Percentiles rank a stretch among this genome's conserved stretches.
These are phyloP conservation scores for Coemansia sp. DNA, from an alignment of 192 early-diverging fungal species.

Conservation along the genomic window DNA sequence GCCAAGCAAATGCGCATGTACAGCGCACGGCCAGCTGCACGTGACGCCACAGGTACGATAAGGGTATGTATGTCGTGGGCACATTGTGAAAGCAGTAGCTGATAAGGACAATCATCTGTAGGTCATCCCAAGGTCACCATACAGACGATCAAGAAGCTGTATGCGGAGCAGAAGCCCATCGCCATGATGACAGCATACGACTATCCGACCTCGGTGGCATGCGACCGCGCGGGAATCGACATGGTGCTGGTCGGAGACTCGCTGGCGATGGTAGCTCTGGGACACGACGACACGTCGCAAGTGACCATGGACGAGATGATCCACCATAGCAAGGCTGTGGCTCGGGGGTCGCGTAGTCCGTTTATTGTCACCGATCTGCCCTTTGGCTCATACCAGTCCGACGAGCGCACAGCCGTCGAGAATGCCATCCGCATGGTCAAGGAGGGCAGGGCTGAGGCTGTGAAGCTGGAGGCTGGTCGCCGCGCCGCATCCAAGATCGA, in stretches of 20 bases:
- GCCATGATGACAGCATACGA: conserved; percentile 97
- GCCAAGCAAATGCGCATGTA: conserved; percentile 25
- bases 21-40: conserved; percentile 40
- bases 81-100: neutral
- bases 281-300: conserved; percentile 82
- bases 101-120: neutral
- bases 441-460: conserved; percentile 91
- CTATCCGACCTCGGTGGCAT: conserved; percentile 87
- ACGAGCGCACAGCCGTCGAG: conserved; percentile 73
- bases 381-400: conserved; percentile 89
- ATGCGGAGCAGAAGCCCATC: conserved; percentile 76
- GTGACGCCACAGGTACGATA: conserved; percentile 21
- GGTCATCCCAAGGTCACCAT: conserved; percentile 82
- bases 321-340: conserved; percentile 90
- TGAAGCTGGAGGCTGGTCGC: conserved; percentile 95
- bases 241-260: conserved; percentile 93
- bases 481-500: conserved; percentile 81
- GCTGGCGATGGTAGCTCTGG: conserved; percentile 96
- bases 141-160: conserved; percentile 75
- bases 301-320: conserved; percentile 96
- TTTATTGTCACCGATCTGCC: conserved; percentile 93
- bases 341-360: conserved; percentile 74
- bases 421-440: conserved; percentile 82
- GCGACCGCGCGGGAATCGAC: conserved; percentile 85
- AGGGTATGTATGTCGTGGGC: neutral